These are phyloP conservation scores for Apiotrichum akiyoshidainum DNA, from an alignment of 1,284 basidiomycete genomes.

Conservation along the genomic window DNA sequence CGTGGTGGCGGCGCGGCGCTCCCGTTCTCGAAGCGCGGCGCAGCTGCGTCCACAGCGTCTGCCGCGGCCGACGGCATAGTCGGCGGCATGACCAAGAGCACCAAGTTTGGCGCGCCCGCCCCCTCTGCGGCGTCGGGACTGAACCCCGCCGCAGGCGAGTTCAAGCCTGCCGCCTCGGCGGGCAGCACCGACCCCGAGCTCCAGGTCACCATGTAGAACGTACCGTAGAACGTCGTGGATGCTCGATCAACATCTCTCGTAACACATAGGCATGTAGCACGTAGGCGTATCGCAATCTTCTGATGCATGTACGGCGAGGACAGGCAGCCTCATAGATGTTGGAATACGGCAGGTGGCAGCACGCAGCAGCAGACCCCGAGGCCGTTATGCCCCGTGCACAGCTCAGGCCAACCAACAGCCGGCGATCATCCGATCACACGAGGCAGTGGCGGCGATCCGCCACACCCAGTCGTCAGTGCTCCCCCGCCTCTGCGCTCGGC, in stretches of 20 bases:
- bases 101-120: slow-evolving; percentile 32
- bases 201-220: slow-evolving; percentile 17
- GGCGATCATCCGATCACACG: too few species aligned
- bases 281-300: too few species aligned
- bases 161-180: slow-evolving; percentile 28
- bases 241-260: neutral
- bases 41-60: neutral
- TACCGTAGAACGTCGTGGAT: neutral
- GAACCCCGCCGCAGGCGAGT: slow-evolving; percentile 34
- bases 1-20: neutral
- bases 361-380: too few species aligned
- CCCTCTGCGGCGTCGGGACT: slow-evolving; percentile 17
- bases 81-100: slow-evolving; percentile 33
- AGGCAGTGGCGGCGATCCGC: too few species aligned
- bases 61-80: slow-evolving; percentile 10
- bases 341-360: too few species aligned
- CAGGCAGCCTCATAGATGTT: too few species aligned
- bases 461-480: too few species aligned
- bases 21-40: slow-evolving; percentile 1
- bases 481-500: too few species aligned
- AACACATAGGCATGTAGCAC: too few species aligned
- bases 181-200: slow-evolving; percentile 17
- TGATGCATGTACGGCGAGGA: too few species aligned
- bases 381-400: too few species aligned
- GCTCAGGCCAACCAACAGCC: too few species aligned